Evolutionary conservation across 2,329 filamentous ascomycete species (phyloP), one percentile per base, ranked within the genome.

Genomic region (Epichloe gansuensis): DNA sequence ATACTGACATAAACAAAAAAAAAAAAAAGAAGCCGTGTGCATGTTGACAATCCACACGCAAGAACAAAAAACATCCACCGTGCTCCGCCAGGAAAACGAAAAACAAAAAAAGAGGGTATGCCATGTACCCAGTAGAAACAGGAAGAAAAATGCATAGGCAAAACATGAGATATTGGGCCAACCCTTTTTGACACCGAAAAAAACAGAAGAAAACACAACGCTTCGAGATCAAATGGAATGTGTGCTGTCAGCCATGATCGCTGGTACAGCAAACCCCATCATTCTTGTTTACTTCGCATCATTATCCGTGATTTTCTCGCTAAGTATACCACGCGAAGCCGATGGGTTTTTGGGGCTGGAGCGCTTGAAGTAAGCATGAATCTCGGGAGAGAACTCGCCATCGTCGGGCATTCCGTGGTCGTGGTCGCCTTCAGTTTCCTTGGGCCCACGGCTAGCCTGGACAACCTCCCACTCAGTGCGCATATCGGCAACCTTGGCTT

Each of bases 401-500:
- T 72, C 71, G 3, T 75, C 68, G 38, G 70, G 64, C 53, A 71
- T 65, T 46, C 61, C 61, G 47, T 59, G 54, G 47, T 69, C 64
- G 49, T 64, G 58, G 41, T 54, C 54, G 43, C 67, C 67, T 57
- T 73, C 68, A 4, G 67, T 65, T 58, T 82, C 76, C 62, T 74
- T 76, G 57, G 70, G 71, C 23, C 70, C 67, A 54, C 72, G 70
- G 56, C 62, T 61, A 45, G 68, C 68, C 63, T 77, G 74, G 56
- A 71, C 69, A 46, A 70, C 66, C 61, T 79, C 74, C 80, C 81
- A 84, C 59, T 83, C 81, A 39, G 68, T 64, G 49, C 78, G 74
- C 78, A 95, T 86, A 66, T 96, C 91, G 60, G 83, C 77, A 56
- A 96, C 85, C 76, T 89, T 90, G 66, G 84, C 76, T 71, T 86